Evolutionary conservation across 164 flowering plant genomes (phyloP).

Genomic region (Vitis rotundifolia): DNA sequence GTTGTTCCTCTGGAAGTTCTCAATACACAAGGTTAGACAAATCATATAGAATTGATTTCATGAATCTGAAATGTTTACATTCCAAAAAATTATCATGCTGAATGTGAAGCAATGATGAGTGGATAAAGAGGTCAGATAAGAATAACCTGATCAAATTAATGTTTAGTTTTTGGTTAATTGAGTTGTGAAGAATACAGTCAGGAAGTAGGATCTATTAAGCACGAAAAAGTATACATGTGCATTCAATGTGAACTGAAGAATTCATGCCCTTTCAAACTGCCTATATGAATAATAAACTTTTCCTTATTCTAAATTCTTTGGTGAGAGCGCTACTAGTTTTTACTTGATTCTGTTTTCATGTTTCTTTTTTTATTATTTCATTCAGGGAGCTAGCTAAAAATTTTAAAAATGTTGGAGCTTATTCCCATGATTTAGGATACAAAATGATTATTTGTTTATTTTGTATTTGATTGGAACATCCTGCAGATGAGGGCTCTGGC

Average conservation of each 20-base stretch:
- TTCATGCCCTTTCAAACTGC: no score
- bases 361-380: no score
- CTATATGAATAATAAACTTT: background rate
- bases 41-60: no score
- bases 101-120: no score
- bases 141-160: no score
- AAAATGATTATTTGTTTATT: conserved; percentile 5
- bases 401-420: background rate
- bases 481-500: conserved; percentile 11
- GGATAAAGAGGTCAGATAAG: no score
- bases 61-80: no score
- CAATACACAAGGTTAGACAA: no score
- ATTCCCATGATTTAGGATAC: background rate
- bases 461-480: conserved; percentile 26
- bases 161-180: background rate
- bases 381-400: no score
- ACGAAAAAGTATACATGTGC: background rate
- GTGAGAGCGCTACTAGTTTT: background rate
- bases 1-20: background rate
- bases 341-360: no score
- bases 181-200: background rate
- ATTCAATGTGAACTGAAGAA: background rate
- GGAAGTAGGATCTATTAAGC: background rate
- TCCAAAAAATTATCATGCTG: no score
- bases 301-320: background rate